Percentiles rank a stretch among this genome's conserved stretches.
These are phyloP conservation scores for Chrysanthemum makinoi DNA, from an alignment of 129 eudicot genomes.

Conservation along the genomic window DNA sequence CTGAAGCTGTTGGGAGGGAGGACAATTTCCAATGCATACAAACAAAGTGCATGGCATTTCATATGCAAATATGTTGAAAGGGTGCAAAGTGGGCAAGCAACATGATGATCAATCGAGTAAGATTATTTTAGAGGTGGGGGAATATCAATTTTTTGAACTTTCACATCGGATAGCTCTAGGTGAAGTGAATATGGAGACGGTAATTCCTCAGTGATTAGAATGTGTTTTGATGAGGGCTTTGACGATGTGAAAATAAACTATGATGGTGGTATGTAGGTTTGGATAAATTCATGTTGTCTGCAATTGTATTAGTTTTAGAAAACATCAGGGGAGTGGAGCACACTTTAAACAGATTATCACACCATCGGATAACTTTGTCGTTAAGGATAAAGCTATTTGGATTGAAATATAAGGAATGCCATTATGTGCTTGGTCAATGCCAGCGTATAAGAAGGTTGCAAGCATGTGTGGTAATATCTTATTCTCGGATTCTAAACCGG, in stretches of 20 bases:
- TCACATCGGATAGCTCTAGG: neutral
- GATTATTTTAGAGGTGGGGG: no score
- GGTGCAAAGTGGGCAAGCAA: no score
- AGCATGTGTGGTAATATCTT: neutral
- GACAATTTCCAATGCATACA: no score
- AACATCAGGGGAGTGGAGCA: neutral
- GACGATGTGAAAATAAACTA: neutral
- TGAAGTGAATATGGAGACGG: neutral
- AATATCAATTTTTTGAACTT: no score
- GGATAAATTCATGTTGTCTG: neutral
- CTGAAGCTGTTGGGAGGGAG: no score
- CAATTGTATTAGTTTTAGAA: neutral
- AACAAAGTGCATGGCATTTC: no score
- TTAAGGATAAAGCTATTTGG: neutral
- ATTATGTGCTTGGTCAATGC: neutral
- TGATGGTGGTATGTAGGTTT: neutral
- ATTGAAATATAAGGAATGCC: neutral
- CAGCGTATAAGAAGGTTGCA: neutral
- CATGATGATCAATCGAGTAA: no score
- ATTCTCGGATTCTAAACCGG: neutral
- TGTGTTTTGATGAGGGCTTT: neutral
- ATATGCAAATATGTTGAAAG: no score
- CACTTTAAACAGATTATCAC: neutral
- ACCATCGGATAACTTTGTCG: neutral
- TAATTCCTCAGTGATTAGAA: neutral